phyloP scores from a whole-genome alignment of 352 stramenopile species.

The Plasmopara viticola region DNA sequence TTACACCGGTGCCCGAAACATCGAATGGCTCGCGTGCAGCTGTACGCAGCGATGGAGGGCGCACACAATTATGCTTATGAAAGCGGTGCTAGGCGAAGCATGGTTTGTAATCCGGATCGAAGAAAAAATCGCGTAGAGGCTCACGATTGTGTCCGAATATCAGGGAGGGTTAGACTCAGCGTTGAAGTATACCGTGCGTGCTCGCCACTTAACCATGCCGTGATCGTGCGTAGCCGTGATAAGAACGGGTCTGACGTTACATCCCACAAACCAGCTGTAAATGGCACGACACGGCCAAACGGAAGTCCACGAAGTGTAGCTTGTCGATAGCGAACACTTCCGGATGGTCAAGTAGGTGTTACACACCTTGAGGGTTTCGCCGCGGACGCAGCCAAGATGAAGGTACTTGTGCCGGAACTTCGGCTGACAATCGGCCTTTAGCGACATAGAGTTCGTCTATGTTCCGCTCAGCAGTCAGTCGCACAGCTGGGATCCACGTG shows the following conservation, averaged over 20 bases:
- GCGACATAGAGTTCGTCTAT: background rate
- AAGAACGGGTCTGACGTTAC: background rate
- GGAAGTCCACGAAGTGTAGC: background rate
- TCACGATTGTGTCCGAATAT: background rate
- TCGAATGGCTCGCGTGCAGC: background rate
- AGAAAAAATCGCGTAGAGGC: background rate
- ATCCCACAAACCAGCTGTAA: background rate
- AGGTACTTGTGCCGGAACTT: background rate
- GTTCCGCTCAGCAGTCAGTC: background rate
- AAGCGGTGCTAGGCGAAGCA: background rate
- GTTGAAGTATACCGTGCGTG: background rate
- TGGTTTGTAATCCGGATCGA: background rate
- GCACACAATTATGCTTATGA: background rate
- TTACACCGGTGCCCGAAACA: background rate
- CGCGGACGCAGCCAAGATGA: background rate
- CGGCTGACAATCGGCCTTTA: background rate
- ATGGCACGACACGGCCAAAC: background rate
- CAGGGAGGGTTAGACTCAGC: background rate
- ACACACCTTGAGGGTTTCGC: background rate
- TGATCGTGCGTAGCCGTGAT: slow-evolving; percentile 2
- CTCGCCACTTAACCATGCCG: background rate
- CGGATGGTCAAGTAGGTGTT: background rate
- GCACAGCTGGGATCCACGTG: background rate
- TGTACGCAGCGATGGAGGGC: background rate
- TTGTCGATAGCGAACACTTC: background rate